Percentiles rank a stretch among this genome's conserved stretches.
These are phyloP conservation scores for Aspergillus pseudotamarii DNA, from an alignment of 2,329 filamentous ascomycete species.

Conservation along the genomic window DNA sequence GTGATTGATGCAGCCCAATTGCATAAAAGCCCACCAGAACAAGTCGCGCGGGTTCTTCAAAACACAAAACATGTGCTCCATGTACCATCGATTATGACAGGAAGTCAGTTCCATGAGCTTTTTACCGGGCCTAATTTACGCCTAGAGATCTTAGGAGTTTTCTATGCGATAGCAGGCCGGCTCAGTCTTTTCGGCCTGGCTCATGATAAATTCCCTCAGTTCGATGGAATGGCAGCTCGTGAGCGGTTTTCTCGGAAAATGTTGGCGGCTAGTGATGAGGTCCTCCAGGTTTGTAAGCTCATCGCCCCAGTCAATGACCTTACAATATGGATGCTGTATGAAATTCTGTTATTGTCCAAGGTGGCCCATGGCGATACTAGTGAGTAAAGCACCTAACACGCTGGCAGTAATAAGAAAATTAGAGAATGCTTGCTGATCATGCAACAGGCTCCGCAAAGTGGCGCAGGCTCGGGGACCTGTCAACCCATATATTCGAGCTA, in stretches of 20 bases:
- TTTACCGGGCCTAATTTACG: conserved; percentile 43
- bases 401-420: accelerated
- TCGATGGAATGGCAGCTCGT: conserved; percentile 9
- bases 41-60: conserved; percentile 24
- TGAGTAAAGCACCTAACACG: conserved; percentile 20
- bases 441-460: conserved; percentile 26
- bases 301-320: conserved; percentile 45
- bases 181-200: conserved; percentile 26
- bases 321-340: conserved; percentile 31
- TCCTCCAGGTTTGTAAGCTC: conserved; percentile 40
- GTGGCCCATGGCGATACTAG: conserved; percentile 42
- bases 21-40: conserved; percentile 12
- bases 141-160: conserved; percentile 42
- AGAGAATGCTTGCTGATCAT: conserved; percentile 1
- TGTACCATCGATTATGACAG: conserved; percentile 26
- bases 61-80: conserved; percentile 30
- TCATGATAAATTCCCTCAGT: conserved; percentile 14
- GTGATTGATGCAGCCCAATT: conserved; percentile 18
- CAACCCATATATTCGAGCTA: conserved; percentile 30
- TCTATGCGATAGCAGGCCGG: conserved; percentile 42
- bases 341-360: conserved; percentile 41
- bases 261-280: conserved; percentile 39
- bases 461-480: conserved; percentile 30
- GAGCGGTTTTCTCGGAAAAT: conserved; percentile 28
- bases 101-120: conserved; percentile 39